Percentiles rank a stretch among this genome's conserved stretches.
These are phyloP conservation scores for Persicaria tinctoria DNA, from an alignment of 148 eudicot species.

Conservation along the genomic window DNA sequence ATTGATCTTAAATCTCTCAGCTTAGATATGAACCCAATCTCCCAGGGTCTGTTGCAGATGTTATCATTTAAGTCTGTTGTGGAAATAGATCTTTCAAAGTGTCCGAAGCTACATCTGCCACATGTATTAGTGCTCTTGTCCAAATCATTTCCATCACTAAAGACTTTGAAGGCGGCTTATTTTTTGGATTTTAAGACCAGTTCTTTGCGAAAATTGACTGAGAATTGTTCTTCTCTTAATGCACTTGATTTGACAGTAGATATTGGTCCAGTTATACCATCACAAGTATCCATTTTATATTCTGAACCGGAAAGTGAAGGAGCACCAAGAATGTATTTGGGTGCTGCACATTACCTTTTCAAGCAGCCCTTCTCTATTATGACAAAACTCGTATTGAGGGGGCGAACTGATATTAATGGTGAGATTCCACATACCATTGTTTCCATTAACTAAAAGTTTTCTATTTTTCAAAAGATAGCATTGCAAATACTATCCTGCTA, in stretches of 20 bases:
- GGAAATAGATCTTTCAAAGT: constrained; percentile 76
- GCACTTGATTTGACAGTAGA: constrained; percentile 73
- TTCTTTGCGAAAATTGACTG: constrained; percentile 37
- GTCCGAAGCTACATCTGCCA: constrained; percentile 50
- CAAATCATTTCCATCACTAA: constrained; percentile 71
- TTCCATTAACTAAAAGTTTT: background rate
- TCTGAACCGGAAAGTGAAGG: constrained; percentile 24
- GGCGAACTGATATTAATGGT: constrained; percentile 73
- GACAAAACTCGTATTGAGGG: constrained; percentile 70
- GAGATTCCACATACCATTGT: constrained; percentile 11
- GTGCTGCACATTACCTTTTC: constrained; percentile 15
- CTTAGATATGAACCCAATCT: constrained; percentile 15
- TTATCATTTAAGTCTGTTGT: constrained; percentile 47
- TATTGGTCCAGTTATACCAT: constrained; percentile 52
- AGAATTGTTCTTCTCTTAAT: constrained; percentile 38
- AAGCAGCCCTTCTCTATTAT: constrained; percentile 32
- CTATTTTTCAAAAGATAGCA: background rate
- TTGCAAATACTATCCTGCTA: background rate
- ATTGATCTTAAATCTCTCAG: constrained; percentile 20
- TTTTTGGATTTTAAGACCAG: constrained; percentile 38
- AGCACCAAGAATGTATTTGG: constrained; percentile 17
- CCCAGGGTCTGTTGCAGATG: constrained; percentile 22
- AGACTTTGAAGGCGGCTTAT: constrained; percentile 50
- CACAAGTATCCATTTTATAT: constrained; percentile 41
- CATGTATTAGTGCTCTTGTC: constrained; percentile 41